Evolutionary conservation across 2,329 filamentous ascomycete species (phyloP), one percentile per base, ranked within the genome.

Genomic region (Colletotrichum filicis): DNA sequence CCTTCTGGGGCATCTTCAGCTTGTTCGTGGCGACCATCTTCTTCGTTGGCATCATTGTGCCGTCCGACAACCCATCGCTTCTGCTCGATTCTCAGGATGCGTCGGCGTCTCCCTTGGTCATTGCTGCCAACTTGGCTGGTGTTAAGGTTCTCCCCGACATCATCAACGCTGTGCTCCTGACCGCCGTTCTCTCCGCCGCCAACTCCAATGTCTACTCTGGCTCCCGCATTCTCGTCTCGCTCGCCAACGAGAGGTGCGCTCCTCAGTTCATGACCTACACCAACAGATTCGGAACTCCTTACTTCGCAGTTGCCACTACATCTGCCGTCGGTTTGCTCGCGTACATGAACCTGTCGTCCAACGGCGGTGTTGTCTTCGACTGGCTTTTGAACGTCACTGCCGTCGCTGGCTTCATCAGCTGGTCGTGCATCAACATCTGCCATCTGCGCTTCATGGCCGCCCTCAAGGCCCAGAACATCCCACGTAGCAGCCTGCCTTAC

Each of bases 161-260:
- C 79, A 91, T 96, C 86, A 96, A 96, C 81, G 93, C 91, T 19
- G 91, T 95, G 8, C 89, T 96, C 11, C 86, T 96, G 26, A 94
- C 93, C 0, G 93, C 93, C 3, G 94, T 95, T 8, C 90, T 95
- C 76, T 94, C 93, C 0, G 93, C 94, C 6, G 94, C 92, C 73
- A 94, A 93, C 83, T 93, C 92, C 16, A 94, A 94, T 82, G 88
- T 95, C 72, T 94, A 94, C 83, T 93, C 92, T 55, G 91, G 90
- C 72, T 92, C 89, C 70, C 91, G 92, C 28, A 91, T 93, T 53
- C 85, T 94, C 46, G 87, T 94, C 74, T 91, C 89, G 11, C 86
- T 94, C 14, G 91, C 92, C 42, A 84, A 90, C 55, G 90, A 92
- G 67, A 88, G 89, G 55, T 89, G 91, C 71, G 92, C 92, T 0